Evolutionary conservation across 306 rosid species (phyloP), one percentile per base, ranked within the genome.

Genomic region (Cucurbita moschata): DNA sequence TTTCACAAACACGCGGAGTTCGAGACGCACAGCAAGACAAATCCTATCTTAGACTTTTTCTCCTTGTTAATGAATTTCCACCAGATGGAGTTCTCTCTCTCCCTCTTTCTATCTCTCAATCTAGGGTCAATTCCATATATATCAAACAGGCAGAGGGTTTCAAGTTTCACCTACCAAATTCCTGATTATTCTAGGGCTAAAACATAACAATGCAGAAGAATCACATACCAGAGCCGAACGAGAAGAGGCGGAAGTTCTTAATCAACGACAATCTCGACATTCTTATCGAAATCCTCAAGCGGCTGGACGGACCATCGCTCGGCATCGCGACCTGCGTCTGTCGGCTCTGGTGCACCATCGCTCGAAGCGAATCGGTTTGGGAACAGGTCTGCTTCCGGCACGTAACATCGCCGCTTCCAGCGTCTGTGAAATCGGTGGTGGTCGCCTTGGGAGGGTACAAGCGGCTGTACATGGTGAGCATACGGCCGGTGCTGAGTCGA

Each of bases 211-310:
- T 74, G 84, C 78, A 75, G 63, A 50, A 73, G 63, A 50, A 73
- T 53, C 49, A n/a, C 71, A 67, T 23, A 70, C 60, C 78, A 10
- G 87, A 72, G n/a, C 72, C 76, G 12, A 47, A 43, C 71, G 78
- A 76, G 56, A 85, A 86, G 79, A 78, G 81, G 18, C 84, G n/a
- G 44, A 81, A 75, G 82, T 91, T 91, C 75, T 78, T 68, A 82
- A 86, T 95, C 79, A 95, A 95, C 85, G 97, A 95, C 90, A 85
- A 95, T 88, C 52, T 88, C 35, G 99, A 95, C 86, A 84, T 95
- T 76, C 96, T 95, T 23, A 64, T 85, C 7, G 99, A 95, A 80
- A 79, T 91, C 80, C 96, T 95, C 11, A 91, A 88, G 82, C 90
- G 96, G 21, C 97, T 95, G 10, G 99, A 95, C 80, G 99, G 97